phyloP scores from a whole-genome alignment of 805 yeast genomes.

The Sugiyamaella floridensis region DNA sequence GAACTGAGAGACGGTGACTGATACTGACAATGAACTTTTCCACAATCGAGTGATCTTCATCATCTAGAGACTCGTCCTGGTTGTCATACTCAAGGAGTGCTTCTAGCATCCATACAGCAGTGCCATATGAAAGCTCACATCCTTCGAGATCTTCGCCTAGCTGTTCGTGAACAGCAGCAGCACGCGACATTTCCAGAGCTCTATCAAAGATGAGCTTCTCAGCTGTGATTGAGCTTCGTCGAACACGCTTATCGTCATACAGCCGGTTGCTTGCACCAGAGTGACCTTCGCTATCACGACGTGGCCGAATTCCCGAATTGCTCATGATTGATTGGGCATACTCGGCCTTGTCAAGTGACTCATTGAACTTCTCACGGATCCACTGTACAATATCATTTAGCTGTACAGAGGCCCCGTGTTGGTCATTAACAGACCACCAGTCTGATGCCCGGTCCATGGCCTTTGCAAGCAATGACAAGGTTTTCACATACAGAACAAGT shows the following conservation, averaged over 20 bases:
- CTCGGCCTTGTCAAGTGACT: conserved; percentile 83
- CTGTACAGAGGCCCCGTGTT: conserved; percentile 23
- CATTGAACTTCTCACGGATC: conserved; percentile 85
- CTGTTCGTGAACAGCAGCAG: conserved; percentile 84
- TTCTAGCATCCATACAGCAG: conserved; percentile 93
- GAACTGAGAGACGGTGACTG: conserved; percentile 54
- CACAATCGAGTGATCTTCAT: conserved; percentile 66
- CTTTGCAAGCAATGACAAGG: conserved; percentile 70
- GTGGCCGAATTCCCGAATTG: background rate
- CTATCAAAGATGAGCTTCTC: conserved; percentile 87
- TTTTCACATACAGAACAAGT: conserved; percentile 73
- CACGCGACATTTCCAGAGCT: conserved; percentile 86
- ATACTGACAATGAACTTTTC: conserved; percentile 78
- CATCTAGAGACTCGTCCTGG: conserved; percentile 44
- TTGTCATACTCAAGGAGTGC: conserved; percentile 56
- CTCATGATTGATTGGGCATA: conserved; percentile 43
- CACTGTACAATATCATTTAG: conserved; percentile 65
- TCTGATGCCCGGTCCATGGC: conserved; percentile 81
- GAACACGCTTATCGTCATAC: background rate
- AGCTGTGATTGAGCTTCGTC: conserved; percentile 40
- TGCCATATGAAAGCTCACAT: conserved; percentile 84
- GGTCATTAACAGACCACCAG: conserved; percentile 69
- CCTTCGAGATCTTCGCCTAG: conserved; percentile 63
- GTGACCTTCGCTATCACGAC: background rate
- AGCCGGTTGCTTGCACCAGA: background rate